Evolutionary conservation across 2,329 filamentous ascomycete genomes (phyloP).

Genomic region (Talaromyces sp.): DNA sequence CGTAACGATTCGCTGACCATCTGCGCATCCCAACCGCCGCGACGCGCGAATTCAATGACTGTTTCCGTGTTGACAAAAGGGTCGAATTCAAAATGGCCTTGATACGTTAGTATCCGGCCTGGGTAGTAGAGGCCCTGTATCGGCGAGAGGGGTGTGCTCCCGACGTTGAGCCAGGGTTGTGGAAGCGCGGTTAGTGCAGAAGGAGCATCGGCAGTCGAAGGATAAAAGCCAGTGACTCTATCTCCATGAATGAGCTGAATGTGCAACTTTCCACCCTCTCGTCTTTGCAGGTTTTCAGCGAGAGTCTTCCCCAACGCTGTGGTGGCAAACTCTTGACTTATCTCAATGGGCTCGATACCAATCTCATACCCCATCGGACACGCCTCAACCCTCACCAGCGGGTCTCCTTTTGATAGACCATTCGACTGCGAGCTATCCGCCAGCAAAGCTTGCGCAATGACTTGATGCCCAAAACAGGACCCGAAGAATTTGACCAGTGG

Average conservation of each 20-base stretch:
- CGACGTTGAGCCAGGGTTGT: conserved; percentile 30
- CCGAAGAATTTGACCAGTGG: conserved; percentile 32
- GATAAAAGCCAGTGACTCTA: conserved; percentile 23
- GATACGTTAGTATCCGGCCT: conserved; percentile 29
- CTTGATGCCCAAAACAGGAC: conserved; percentile 34
- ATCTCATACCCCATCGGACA: conserved; percentile 28
- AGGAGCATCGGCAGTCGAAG: neutral
- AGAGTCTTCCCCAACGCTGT: conserved; percentile 17
- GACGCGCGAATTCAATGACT: conserved; percentile 23
- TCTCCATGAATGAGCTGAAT: conserved; percentile 36
- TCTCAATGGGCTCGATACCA: conserved; percentile 28
- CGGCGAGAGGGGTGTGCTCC: conserved; percentile 25
- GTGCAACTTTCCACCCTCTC: conserved; percentile 19
- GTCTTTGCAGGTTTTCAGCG: neutral
- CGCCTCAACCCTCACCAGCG: conserved; percentile 20
- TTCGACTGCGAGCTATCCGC: conserved; percentile 13
- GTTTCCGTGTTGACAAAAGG: conserved; percentile 26
- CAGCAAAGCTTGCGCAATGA: conserved; percentile 30
- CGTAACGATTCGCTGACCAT: conserved; percentile 19
- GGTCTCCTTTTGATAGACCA: neutral
- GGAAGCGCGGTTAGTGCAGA: conserved; percentile 16
- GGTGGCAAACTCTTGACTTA: conserved; percentile 23
- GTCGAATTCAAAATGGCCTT: conserved; percentile 35
- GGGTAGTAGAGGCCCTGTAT: conserved; percentile 32
- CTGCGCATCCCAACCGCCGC: conserved; percentile 23